Base-by-base conservation (phyloP, 140 eudicot species). In the Ambrosia hybrid region DNA sequence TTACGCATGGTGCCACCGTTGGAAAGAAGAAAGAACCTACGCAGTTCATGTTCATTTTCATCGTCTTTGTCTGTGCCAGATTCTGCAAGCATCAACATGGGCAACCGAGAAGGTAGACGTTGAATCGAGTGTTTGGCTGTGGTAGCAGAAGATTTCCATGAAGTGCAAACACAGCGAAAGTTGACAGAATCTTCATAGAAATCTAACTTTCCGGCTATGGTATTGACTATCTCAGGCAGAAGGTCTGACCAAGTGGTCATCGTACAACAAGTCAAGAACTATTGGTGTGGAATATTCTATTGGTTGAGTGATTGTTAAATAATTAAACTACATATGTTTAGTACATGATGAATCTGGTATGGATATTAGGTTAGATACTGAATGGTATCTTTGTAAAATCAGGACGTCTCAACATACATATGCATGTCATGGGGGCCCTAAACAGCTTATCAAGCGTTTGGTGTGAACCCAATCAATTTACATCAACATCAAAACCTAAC, bases 191-290 rank as follows among this genome's bases (percentile, higher is more conserved):
- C 26, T 21, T 21, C 26, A 21, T 21, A 21, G 26, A 21, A 21
- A 21, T 21, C 26, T 21, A 21, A 21, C 26, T 21, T 21, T 21
- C 26, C 26, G 26, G 26, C 26, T 21, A 21, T 21, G 26, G 26
- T 21, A 1, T 21, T 21, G 26, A 21, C 26, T 21, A 21, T 21
- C 26, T 21, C 26, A 21, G 13, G 21, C 26, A 49, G 65, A 73
- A 79, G 83, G 9, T 73, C 71, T 41, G 67, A 67, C 83, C 83
- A 73, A 70, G 33, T 0, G 30, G 66, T 33, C 83, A 66, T 73
- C 67, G 57, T 14, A 2, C 48, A 43, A 43, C 10, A 43, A 43
- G 48, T 43, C 11, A 13, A 38, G 15, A 45, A 67, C 4, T 9
- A 11, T 46, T 59, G 70, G 70, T 37, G 21, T 59, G 57, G 63